These are phyloP conservation scores for Colletotrichum camelliae DNA, from an alignment of 2,329 filamentous ascomycete genomes.

Conservation along the genomic window DNA sequence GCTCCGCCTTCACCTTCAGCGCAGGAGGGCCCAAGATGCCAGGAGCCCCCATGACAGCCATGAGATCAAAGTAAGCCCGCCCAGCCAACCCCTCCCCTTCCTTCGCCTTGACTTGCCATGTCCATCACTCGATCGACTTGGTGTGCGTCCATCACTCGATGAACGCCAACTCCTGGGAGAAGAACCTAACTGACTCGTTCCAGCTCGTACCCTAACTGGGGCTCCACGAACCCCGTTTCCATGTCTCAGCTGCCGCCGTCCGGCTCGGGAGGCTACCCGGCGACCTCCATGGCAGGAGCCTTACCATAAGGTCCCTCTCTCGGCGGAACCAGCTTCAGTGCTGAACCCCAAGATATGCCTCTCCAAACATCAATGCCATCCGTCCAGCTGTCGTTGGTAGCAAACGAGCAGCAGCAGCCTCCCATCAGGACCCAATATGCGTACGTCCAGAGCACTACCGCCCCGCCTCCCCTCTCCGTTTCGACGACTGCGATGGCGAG, in stretches of 20 bases:
- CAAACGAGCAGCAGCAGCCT: slow-evolving; percentile 51
- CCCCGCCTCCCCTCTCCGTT: slow-evolving; percentile 54
- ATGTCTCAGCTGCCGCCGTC: slow-evolving; percentile 56
- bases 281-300: slow-evolving; percentile 55
- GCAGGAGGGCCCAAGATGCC: slow-evolving; percentile 57
- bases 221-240: slow-evolving; percentile 46
- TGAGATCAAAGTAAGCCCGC: slow-evolving; percentile 64
- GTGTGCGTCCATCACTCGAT: neutral
- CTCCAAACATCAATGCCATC: slow-evolving; percentile 60
- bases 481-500: slow-evolving; percentile 39
- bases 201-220: slow-evolving; percentile 66
- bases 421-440: slow-evolving; percentile 60
- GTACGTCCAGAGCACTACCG: slow-evolving; percentile 56
- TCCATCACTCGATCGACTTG: neutral
- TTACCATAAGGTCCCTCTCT: slow-evolving; percentile 59
- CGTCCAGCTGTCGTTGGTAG: slow-evolving; percentile 55
- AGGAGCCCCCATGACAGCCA: slow-evolving; percentile 54
- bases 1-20: slow-evolving; percentile 64
- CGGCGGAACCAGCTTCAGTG: slow-evolving; percentile 50
- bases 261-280: slow-evolving; percentile 51
- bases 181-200: neutral
- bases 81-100: neutral
- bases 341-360: slow-evolving; percentile 60
- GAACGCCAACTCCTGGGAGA: neutral
- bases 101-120: neutral